Base-by-base conservation (phyloP, 345 rosid genomes). In the Populus alba region DNA sequence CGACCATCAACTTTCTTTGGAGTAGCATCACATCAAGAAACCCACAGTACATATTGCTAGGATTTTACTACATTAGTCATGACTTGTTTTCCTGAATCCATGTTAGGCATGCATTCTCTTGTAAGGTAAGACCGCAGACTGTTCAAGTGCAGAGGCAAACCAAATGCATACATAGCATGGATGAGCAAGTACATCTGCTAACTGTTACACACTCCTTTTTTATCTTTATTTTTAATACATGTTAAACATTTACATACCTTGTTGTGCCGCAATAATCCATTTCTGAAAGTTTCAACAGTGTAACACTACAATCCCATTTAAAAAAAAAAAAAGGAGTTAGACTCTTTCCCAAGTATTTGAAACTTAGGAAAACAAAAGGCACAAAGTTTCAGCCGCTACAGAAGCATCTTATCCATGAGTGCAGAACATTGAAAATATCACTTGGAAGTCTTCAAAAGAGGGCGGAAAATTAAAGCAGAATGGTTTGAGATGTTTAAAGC, bases 211-310 rank as follows among this genome's bases (percentile, higher is more conserved):
- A 2, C 68, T 47, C 10, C 25, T 31, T 75, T 68, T 75, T 33
- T 39, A 1, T 10, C 47, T 41, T 41, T 15, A 10, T 16, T 41
- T 65, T 73, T 53, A 0, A 29, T 49, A 18, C 62, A 43, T 27
- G 9, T 7, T 16, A 35, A 72, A 63, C 37, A 68, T 75, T 55
- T 77, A 27, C 25, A 79, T 89, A 94, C 99, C 99, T 96, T 49
- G 98, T 96, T 63, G 99, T 92, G 53, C 99, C 98, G 79, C 97
- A 92, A 73, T 97, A 94, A 77, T 97, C 92, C 97, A 92, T 92
- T 85, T 91, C 94, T 5, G 97, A 96, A 35, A 97, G 94, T 85
- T 86, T 91, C 80, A 86, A 75, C 75, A 97, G 70, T 53, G 97
- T 97, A 82, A 87, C 91, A 86, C 99, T 92, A 90, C 87, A 87